These are phyloP conservation scores for Gnetum montanum DNA, from an alignment of 75 land plant genomes.

Conservation along the genomic window DNA sequence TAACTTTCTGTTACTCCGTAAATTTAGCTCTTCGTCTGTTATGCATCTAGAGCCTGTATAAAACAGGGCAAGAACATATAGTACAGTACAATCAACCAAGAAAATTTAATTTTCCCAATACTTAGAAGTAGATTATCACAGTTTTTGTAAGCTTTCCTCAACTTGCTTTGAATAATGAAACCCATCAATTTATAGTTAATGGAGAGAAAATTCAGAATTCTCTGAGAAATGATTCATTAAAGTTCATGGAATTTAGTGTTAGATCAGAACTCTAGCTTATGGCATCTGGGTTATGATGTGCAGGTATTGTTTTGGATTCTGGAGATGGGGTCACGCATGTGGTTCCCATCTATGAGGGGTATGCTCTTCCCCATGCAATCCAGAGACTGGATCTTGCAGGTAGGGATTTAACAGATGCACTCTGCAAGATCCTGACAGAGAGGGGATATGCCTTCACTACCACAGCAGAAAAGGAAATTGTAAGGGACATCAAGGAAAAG, in stretches of 20 bases:
- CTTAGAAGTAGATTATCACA: too few species aligned
- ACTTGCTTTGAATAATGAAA: too few species aligned
- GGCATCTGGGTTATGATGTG: too few species aligned
- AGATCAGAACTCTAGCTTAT: too few species aligned
- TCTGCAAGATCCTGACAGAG: constrained; percentile 20
- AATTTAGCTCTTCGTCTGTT: too few species aligned
- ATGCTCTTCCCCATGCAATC: constrained; percentile 25
- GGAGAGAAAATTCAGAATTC: background rate
- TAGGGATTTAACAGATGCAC: constrained; percentile 23
- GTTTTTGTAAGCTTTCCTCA: too few species aligned
- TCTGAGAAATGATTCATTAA: background rate
- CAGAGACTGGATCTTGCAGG: constrained; percentile 25
- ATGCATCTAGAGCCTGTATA: too few species aligned
- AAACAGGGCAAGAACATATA: too few species aligned
- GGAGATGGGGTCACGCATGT: constrained; percentile 33
- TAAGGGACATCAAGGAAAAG: constrained; percentile 29
- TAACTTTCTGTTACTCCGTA: too few species aligned
- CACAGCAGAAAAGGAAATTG: constrained; percentile 24
- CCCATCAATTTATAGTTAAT: background rate
- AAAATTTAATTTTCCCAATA: too few species aligned
- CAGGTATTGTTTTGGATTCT: constrained; percentile 16
- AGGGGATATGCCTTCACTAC: constrained; percentile 31
- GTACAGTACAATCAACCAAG: too few species aligned
- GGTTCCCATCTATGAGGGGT: constrained; percentile 29
- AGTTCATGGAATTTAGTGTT: too few species aligned